Conservation (phyloP, 345 rosid species). For the Syzygium grande region DNA sequence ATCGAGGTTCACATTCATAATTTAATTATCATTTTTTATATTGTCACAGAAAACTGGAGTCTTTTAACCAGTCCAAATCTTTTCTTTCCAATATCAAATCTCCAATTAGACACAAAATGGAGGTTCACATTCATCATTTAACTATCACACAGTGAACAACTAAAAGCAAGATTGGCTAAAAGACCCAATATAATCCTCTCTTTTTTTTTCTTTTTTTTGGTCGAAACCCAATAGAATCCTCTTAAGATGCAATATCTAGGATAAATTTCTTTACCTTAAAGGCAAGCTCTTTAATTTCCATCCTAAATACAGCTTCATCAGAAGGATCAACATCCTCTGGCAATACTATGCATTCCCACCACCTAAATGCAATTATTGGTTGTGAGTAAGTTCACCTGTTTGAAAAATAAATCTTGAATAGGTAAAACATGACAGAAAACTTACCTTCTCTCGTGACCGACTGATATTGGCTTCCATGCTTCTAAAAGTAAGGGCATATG, state of each 20-base stretch:
- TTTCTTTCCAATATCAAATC: neutral
- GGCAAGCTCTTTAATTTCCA: slow-evolving; percentile 73
- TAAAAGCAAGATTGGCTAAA: neutral
- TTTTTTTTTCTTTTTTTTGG: too few species aligned
- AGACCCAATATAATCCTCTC: neutral
- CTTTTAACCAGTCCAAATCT: neutral
- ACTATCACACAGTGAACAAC: neutral
- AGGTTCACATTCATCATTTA: neutral
- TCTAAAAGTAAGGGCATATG: slow-evolving; percentile 56
- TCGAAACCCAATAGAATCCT: neutral
- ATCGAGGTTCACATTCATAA: neutral
- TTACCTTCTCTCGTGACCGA: slow-evolving; percentile 82
- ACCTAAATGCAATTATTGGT: slow-evolving; percentile 30
- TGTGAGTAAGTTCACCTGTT: neutral
- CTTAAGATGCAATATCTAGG: neutral
- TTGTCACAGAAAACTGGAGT: neutral
- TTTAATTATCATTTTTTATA: neutral
- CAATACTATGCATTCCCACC: slow-evolving; percentile 91
- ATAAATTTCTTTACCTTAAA: slow-evolving; percentile 29
- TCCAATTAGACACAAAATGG: neutral
- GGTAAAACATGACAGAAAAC: neutral
- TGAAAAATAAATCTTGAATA: neutral
- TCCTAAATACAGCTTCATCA: slow-evolving; percentile 65
- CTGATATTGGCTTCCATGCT: slow-evolving; percentile 89
- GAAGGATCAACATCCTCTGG: slow-evolving; percentile 75